These are phyloP conservation scores for Mimosa bimucronata DNA, from an alignment of 306 rosid genomes.

Conservation along the genomic window DNA sequence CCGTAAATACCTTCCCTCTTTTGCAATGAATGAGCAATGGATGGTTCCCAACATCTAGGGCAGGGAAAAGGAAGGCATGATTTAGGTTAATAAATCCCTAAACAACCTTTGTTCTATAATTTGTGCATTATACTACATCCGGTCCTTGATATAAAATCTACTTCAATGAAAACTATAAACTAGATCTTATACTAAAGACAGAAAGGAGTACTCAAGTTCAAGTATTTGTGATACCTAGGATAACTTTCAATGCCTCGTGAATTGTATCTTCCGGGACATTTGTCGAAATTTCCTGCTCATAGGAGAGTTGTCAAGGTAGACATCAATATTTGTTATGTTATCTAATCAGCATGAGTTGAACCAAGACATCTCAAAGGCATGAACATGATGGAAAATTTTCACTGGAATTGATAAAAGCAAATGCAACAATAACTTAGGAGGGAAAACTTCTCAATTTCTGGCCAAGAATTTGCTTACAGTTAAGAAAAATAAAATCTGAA, in stretches of 20 bases:
- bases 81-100: slow-evolving; percentile 8
- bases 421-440: slow-evolving; percentile 5
- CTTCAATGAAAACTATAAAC: too few relatives aligned
- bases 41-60: slow-evolving; percentile 43
- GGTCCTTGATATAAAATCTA: too few relatives aligned
- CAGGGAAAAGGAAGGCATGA: slow-evolving; percentile 14
- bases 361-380: not conserved
- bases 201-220: slow-evolving; percentile 5
- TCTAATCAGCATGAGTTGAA: not conserved
- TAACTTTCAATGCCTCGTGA: slow-evolving; percentile 64
- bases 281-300: slow-evolving; percentile 54
- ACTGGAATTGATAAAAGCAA: not conserved
- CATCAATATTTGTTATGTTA: slow-evolving; percentile 4
- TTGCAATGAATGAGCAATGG: slow-evolving; percentile 11
- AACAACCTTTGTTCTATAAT: slow-evolving; percentile 22
- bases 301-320: slow-evolving; percentile 36
- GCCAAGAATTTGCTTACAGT: not conserved
- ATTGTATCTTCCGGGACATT: slow-evolving; percentile 60
- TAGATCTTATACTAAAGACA: too few relatives aligned
- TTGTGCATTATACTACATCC: not conserved
- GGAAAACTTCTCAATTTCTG: not conserved
- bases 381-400: slow-evolving; percentile 1
- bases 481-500: not conserved
- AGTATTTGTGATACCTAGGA: slow-evolving; percentile 50
- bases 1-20: slow-evolving; percentile 6